Percentiles rank a stretch among this genome's conserved stretches.
Evolutionary conservation across 768 basidiomycete genomes (phyloP).

Genomic region (Boletus edulis): DNA sequence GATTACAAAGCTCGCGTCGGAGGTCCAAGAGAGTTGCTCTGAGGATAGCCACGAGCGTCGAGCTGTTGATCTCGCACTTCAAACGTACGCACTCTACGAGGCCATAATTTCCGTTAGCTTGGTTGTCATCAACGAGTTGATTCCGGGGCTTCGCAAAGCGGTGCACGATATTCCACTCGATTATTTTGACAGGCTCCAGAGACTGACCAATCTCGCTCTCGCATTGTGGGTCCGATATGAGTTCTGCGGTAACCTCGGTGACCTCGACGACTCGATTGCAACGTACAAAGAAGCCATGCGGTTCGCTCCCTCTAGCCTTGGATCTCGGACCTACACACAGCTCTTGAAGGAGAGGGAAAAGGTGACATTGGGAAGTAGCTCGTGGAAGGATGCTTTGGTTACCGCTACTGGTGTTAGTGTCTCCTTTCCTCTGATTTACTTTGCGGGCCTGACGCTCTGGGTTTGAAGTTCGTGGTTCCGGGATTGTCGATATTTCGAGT

Average conservation of each 20-base stretch:
- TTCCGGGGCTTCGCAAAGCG: neutral
- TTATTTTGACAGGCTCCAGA: conserved; percentile 3
- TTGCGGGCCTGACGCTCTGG: neutral
- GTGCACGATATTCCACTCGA: neutral
- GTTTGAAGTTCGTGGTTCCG: neutral
- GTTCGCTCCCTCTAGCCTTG: neutral
- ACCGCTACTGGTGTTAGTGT: neutral
- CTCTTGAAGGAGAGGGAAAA: neutral
- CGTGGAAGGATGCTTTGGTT: neutral
- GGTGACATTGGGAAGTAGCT: neutral
- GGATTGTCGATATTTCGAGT: neutral
- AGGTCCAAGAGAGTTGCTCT: neutral
- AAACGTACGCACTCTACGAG: neutral
- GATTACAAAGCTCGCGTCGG: neutral
- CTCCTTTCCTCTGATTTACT: neutral
- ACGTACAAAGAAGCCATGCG: neutral
- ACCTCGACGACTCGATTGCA: conserved; percentile 18
- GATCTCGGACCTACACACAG: neutral
- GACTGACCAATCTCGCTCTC: conserved; percentile 14
- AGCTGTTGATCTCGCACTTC: neutral
- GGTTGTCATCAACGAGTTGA: neutral
- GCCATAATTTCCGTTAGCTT: neutral
- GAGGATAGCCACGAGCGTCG: neutral
- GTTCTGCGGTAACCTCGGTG: neutral
- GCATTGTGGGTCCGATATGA: conserved; percentile 5